phyloP scores from a whole-genome alignment of 2,329 filamentous ascomycete genomes.

The Microdochium paspali region DNA sequence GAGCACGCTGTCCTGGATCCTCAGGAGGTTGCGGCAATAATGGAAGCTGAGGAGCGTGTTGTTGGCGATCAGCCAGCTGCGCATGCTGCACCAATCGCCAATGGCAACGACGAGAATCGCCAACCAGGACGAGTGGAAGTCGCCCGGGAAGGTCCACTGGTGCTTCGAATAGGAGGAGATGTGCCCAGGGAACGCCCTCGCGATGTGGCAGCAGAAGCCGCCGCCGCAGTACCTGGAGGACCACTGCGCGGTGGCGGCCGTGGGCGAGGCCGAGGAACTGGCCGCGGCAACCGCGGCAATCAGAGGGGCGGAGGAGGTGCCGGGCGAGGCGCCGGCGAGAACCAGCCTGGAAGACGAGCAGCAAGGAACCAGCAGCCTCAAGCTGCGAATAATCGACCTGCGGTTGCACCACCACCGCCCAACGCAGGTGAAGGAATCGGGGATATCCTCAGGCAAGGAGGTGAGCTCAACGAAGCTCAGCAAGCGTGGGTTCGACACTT shows the following conservation, averaged over 20 bases:
- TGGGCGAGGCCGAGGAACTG: constrained; percentile 15
- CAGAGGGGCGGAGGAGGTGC: constrained; percentile 9
- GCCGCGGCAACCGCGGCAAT: constrained; percentile 12
- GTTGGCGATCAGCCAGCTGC: not conserved
- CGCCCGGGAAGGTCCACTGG: constrained; percentile 38
- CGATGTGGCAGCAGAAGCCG: too few relatives aligned
- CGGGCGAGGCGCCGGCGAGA: constrained; percentile 9
- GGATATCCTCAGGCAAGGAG: constrained; percentile 11
- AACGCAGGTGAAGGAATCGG: constrained; percentile 11
- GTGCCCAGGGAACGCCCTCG: constrained; percentile 14
- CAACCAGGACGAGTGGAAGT: not conserved
- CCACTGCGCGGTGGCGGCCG: not conserved
- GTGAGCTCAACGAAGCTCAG: constrained; percentile 33
- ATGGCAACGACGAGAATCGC: not conserved
- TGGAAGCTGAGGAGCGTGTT: constrained; percentile 5
- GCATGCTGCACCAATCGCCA: not conserved
- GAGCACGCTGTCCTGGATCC: constrained; percentile 11
- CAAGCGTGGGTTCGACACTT: constrained; percentile 45
- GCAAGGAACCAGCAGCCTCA: not conserved
- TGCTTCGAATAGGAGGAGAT: constrained; percentile 40
- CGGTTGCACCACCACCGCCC: constrained; percentile 7
- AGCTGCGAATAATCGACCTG: not conserved
- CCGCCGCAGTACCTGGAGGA: too few relatives aligned
- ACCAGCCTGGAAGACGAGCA: not conserved
- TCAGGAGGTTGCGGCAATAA: constrained; percentile 11